Base-by-base conservation (phyloP, 768 basidiomycete species). In the Stropharia rugosoannulata region DNA sequence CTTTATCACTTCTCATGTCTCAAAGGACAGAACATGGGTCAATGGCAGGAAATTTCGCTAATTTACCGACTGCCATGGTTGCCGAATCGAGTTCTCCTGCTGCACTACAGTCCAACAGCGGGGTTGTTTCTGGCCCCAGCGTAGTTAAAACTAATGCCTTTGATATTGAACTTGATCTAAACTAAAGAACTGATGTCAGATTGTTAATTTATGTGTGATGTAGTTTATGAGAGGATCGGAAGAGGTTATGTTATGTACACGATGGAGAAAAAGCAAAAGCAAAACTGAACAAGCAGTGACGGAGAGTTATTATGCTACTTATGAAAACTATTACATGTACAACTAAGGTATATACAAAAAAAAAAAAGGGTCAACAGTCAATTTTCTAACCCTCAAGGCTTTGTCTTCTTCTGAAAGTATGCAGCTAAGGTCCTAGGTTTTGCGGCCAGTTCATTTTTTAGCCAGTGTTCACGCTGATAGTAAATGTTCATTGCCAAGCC, bases 401-500 rank as follows among this genome's bases (percentile, higher is more conserved):
- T 59, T 38, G 54, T n/a, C 44, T 64, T 63, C 57, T 65, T 68
- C 46, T 55, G 51, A 45, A 68, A 66, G 54, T 63, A 68, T 15
- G 66, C 62, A 40, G 52, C 55, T 18, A 70, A 48, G 7, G 64
- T 64, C 57, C 56, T 62, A 12, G 59, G 35, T 49, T 48, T 53
- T 22, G 35, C 49, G 12, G 51, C 56, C 40, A 45, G 54, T 39
- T 55, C 61, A 49, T 66, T 56, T 48, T 53, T 60, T 10, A 61
- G 29, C 64, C 65, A 68, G 27, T 59, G 50, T 42, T 65, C 61
- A 7, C 80, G 83, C 61, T 89, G 85, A 63, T 87, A 90, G 62
- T 81, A 68, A 11, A 91, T 69, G 19, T 85, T 80, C 73, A 87
- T 78, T 8, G 80, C 74, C 12, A 90, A 68, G 42, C 80, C 81